phyloP scores from a whole-genome alignment of 2,329 filamentous ascomycete genomes.

The Hymenoscyphus fructigenus region DNA sequence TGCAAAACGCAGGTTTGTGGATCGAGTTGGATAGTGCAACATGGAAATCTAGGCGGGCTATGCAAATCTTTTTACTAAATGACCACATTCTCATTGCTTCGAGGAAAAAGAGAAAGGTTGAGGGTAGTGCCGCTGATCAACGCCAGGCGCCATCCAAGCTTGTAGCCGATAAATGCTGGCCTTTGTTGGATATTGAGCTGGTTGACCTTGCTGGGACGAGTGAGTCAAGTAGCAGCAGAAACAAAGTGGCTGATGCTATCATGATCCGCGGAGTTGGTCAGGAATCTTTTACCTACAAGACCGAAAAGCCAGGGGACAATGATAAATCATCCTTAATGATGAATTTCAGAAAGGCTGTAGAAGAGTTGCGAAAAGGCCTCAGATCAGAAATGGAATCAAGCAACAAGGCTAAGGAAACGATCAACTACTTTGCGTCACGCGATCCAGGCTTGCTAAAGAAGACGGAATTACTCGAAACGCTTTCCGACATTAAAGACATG shows the following conservation, averaged over 20 bases:
- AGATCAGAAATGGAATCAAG: slow-evolving; percentile 86
- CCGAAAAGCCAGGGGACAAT: slow-evolving; percentile 73
- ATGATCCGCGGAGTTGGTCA: slow-evolving; percentile 83
- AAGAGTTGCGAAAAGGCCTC: slow-evolving; percentile 82
- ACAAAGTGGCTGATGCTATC: slow-evolving; percentile 78
- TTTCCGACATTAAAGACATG: slow-evolving; percentile 80
- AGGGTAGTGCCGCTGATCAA: slow-evolving; percentile 55
- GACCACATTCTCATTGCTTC: slow-evolving; percentile 91
- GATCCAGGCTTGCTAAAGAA: slow-evolving; percentile 77
- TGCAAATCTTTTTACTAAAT: slow-evolving; percentile 90
- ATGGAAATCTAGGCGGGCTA: slow-evolving; percentile 86
- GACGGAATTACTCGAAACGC: slow-evolving; percentile 73
- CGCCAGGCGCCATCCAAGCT: slow-evolving; percentile 64
- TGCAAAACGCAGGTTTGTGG: slow-evolving; percentile 91
- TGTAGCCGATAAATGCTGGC: slow-evolving; percentile 92
- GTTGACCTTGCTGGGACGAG: slow-evolving; percentile 76
- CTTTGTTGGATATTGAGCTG: slow-evolving; percentile 87
- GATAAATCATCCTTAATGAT: slow-evolving; percentile 81
- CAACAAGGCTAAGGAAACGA: slow-evolving; percentile 79
- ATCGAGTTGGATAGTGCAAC: slow-evolving; percentile 96
- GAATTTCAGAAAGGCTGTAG: slow-evolving; percentile 88
- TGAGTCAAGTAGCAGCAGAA: slow-evolving; percentile 55
- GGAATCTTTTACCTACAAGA: slow-evolving; percentile 93
- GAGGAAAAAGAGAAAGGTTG: slow-evolving; percentile 86
- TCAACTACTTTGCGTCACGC: slow-evolving; percentile 80